Evolutionary conservation across 2,329 filamentous ascomycete genomes (phyloP).

Genomic region (Dactylonectria estremocensis): DNA sequence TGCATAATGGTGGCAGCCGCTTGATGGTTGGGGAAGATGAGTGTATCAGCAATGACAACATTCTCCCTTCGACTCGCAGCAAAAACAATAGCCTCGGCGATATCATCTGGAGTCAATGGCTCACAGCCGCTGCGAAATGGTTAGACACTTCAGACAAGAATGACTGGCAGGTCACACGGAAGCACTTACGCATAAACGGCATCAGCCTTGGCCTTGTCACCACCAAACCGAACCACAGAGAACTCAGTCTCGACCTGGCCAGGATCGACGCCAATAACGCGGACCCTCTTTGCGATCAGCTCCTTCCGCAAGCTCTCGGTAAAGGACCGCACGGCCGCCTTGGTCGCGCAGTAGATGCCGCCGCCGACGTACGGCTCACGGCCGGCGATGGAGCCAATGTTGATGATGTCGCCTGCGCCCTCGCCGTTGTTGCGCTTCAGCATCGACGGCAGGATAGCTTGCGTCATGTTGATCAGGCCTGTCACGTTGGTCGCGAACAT

Average conservation of each 20-base stretch:
- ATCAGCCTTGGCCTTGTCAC: conserved; percentile 89
- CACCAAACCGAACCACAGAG: conserved; percentile 87
- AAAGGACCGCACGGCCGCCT: conserved; percentile 88
- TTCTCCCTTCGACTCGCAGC: conserved; percentile 87
- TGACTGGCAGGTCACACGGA: rapidly evolving
- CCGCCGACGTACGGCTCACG: conserved; percentile 88
- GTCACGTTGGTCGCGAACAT: conserved; percentile 97
- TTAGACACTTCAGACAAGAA: background rate
- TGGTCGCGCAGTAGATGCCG: conserved; percentile 92
- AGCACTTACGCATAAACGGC: conserved; percentile 83
- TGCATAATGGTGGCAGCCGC: conserved; percentile 47
- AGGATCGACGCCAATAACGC: conserved; percentile 90
- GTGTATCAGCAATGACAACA: conserved; percentile 88
- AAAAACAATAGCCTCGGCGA: conserved; percentile 92
- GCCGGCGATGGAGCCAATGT: conserved; percentile 91
- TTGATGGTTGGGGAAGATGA: conserved; percentile 91
- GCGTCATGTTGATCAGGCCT: conserved; percentile 96
- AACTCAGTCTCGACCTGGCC: conserved; percentile 97
- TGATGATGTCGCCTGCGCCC: conserved; percentile 93
- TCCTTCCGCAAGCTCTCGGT: conserved; percentile 87
- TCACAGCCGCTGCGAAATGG: conserved; percentile 73
- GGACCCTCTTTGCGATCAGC: conserved; percentile 82
- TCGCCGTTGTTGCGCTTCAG: conserved; percentile 78
- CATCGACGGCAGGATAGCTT: conserved; percentile 87
- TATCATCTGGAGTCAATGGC: conserved; percentile 89